Evolutionary conservation across 345 rosid species (phyloP).

Genomic region (Combretum micranthum): DNA sequence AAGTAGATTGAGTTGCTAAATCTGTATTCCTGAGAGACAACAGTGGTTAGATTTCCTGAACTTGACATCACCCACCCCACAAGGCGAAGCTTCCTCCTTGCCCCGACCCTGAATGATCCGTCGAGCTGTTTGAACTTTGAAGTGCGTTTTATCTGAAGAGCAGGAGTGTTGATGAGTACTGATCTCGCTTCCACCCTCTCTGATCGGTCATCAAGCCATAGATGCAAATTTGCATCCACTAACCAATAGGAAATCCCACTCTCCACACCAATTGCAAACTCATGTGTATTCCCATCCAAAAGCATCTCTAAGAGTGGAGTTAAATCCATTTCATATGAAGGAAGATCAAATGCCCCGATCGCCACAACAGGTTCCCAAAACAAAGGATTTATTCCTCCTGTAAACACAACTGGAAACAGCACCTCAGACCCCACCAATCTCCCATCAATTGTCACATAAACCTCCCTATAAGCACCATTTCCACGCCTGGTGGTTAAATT

Average conservation of each 20-base stretch:
- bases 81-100: conserved; percentile 31
- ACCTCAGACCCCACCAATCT: conserved; percentile 61
- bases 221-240: conserved; percentile 69
- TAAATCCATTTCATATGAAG: conserved; percentile 68
- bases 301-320: conserved; percentile 64
- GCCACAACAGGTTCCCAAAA: conserved; percentile 82
- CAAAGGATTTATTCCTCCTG: conserved; percentile 83
- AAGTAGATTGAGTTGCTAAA: conserved; percentile 38
- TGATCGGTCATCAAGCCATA: conserved; percentile 51
- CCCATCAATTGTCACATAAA: conserved; percentile 58
- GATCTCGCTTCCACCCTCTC: conserved; percentile 35
- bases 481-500: conserved; percentile 51
- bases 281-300: conserved; percentile 54
- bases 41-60: conserved; percentile 54
- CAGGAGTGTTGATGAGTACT: conserved; percentile 18
- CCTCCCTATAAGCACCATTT: conserved; percentile 69
- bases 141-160: conserved; percentile 16
- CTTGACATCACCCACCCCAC: conserved; percentile 71
- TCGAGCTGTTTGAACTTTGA: conserved; percentile 48
- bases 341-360: conserved; percentile 68
- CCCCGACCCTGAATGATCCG: conserved; percentile 51
- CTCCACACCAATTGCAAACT: conserved; percentile 42
- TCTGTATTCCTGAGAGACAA: conserved; percentile 28
- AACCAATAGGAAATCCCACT: conserved; percentile 77
- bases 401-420: conserved; percentile 71